Percentiles rank a stretch among this genome's conserved stretches.
Conservation (phyloP, 2,329 filamentous ascomycete species). For the Myriosclerotinia curreyana region DNA sequence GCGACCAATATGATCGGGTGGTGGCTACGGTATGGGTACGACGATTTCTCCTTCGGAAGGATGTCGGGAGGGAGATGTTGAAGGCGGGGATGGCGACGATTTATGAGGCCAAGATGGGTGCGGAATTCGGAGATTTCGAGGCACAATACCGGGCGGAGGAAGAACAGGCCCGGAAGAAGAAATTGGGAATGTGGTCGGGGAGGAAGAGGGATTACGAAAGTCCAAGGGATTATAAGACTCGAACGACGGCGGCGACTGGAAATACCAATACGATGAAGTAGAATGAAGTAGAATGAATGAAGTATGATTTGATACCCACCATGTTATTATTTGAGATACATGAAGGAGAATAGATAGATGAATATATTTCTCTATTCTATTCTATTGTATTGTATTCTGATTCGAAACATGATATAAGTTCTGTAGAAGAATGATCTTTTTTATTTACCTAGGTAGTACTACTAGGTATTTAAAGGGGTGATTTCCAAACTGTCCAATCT, state of each 20-base stretch:
- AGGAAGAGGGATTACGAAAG: constrained; percentile 67
- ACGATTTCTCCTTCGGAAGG: constrained; percentile 60
- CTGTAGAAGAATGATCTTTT: too few species aligned
- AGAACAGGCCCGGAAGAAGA: constrained; percentile 60
- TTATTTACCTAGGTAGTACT: too few species aligned
- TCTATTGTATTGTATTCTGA: too few species aligned
- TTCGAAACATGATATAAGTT: too few species aligned
- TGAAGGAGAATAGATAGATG: too few species aligned
- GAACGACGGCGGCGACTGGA: constrained; percentile 42
- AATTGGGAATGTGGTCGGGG: constrained; percentile 72
- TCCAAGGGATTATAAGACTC: constrained; percentile 80
- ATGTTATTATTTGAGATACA: too few species aligned
- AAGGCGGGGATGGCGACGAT: constrained; percentile 80
- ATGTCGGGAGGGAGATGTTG: constrained; percentile 89
- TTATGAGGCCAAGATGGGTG: constrained; percentile 88
- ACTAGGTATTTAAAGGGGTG: too few species aligned
- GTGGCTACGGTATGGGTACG: constrained; percentile 82
- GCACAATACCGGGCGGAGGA: constrained; percentile 64
- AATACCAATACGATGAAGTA: constrained; percentile 37
- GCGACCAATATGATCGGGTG: constrained; percentile 89
- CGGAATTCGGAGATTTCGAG: constrained; percentile 75
- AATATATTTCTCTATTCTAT: neutral
- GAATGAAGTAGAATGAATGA: constrained; percentile 8
- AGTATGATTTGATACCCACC: too few species aligned
- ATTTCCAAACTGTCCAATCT: too few species aligned